Evolutionary conservation across 306 rosid species (phyloP), one percentile per base, ranked within the genome.

Genomic region (Gleditsia sinensis): DNA sequence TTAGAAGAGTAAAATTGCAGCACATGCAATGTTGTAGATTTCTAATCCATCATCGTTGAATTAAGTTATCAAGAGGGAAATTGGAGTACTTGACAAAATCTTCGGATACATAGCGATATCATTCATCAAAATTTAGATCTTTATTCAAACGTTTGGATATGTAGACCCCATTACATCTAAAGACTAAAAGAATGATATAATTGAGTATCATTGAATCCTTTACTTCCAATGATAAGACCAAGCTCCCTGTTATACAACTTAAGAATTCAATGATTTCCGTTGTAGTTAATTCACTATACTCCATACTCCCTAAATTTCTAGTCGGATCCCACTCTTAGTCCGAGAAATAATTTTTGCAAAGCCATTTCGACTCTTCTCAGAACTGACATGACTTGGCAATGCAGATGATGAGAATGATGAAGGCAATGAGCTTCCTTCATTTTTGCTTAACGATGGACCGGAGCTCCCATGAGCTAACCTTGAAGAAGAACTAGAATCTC

Each of bases 301-400:
- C n/a, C n/a, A 65, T 28, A 70, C 50, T 45, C 27, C 21, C 81
- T 90, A 91, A 67, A 91, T 91, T 80, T 91, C 93, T 77, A 91
- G 72, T 64, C 94, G 77, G 42, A 93, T 87, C 20, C 98, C 98
- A 49, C 97, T 89, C 88, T 93, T 93, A 4, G 98, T 91, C 32
- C 97, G 78, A 20, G 97, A 90, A 88, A 93, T 91, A 79, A 91
- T 87, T 65, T 93, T 93, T 0, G 98, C 97, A 49, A 93, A 93
- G 30, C 98, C 97, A 28, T 87, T 91, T 62, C 98, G 79, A 48
- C 82, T 91, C 83, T 88, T 93, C 82, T 93, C 97, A 20, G 92
- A 85, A 54, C 76, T 76, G 70, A 40, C 84, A 69, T 83, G 87
- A 80, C 68, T 82, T 24, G 89, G 74, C 64, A 86, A 23, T 5